Conservation (phyloP, 148 eudicot genomes). For the Dysphania ambrosioides region DNA sequence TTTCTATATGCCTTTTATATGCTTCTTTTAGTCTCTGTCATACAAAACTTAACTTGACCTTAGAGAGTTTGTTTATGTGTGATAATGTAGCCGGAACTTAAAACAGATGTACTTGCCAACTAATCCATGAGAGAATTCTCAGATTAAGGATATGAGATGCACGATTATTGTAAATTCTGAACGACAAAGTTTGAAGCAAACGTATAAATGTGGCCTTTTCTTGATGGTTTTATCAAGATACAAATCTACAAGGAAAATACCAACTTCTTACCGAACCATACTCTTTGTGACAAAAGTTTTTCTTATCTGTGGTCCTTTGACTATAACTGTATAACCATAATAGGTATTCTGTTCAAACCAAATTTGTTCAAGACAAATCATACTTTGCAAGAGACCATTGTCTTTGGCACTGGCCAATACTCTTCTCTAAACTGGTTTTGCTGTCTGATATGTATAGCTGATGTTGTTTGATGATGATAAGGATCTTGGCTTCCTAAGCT, state of each 20-base stretch:
- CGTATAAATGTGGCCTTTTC: not conserved
- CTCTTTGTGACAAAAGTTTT: not conserved
- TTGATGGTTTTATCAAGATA: too few relatives aligned
- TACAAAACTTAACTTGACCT: not conserved
- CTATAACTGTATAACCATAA: not conserved
- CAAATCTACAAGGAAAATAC: too few relatives aligned
- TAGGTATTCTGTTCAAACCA: too few relatives aligned
- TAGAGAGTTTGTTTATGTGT: not conserved
- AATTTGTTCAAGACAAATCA: not conserved
- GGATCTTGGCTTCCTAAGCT: conserved; percentile 1
- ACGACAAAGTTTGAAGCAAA: not conserved
- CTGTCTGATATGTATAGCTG: too few relatives aligned
- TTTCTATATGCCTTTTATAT: not conserved
- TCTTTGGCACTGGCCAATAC: too few relatives aligned
- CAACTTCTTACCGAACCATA: not conserved
- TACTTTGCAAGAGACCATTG: not conserved
- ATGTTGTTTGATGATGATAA: not conserved
- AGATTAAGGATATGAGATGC: not conserved
- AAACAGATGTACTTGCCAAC: too few relatives aligned
- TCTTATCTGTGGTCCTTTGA: not conserved
- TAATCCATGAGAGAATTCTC: not conserved
- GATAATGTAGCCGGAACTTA: too few relatives aligned
- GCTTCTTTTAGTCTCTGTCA: not conserved
- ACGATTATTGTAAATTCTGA: not conserved
- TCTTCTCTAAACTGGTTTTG: too few relatives aligned